Evolutionary conservation across 2,329 filamentous ascomycete genomes (phyloP).

Genomic region (Dactylonectria macrodidyma): DNA sequence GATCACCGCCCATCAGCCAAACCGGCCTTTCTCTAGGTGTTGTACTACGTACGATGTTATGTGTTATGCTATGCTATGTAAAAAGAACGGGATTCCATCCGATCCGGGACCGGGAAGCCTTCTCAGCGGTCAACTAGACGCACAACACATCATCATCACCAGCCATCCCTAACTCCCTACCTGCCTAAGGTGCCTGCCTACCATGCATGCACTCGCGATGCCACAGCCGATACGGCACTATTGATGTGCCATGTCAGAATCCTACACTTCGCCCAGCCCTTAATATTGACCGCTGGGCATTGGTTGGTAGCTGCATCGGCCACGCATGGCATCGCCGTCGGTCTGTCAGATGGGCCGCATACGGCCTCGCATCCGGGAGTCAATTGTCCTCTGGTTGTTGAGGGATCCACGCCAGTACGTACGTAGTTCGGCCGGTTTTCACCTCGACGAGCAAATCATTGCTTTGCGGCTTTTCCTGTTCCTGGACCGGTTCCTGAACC

Average conservation of each 20-base stretch:
- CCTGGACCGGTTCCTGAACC: slow-evolving; percentile 12
- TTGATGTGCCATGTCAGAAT: slow-evolving; percentile 19
- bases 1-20: neutral
- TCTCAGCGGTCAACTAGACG: neutral
- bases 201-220: neutral
- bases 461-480: slow-evolving; percentile 7
- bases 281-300: slow-evolving; percentile 22
- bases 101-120: slow-evolving; percentile 2
- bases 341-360: slow-evolving; percentile 22
- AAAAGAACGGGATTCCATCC: neutral
- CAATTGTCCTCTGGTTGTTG: slow-evolving; percentile 19
- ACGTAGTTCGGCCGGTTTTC: neutral
- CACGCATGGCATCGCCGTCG: slow-evolving; percentile 23
- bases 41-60: too few species aligned
- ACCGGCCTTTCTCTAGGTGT: too few species aligned
- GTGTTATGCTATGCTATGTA: neutral
- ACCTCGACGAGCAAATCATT: slow-evolving; percentile 6
- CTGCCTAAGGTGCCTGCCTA: too few species aligned
- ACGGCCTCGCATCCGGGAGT: slow-evolving; percentile 11
- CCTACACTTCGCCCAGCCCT: slow-evolving; percentile 16
- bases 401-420: neutral
- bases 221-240: neutral
- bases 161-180: neutral
- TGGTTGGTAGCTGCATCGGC: slow-evolving; percentile 31
- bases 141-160: slow-evolving; percentile 21